Conservation (phyloP, 2,329 filamentous ascomycete species). For the Ascochyta clinopodiicola region DNA sequence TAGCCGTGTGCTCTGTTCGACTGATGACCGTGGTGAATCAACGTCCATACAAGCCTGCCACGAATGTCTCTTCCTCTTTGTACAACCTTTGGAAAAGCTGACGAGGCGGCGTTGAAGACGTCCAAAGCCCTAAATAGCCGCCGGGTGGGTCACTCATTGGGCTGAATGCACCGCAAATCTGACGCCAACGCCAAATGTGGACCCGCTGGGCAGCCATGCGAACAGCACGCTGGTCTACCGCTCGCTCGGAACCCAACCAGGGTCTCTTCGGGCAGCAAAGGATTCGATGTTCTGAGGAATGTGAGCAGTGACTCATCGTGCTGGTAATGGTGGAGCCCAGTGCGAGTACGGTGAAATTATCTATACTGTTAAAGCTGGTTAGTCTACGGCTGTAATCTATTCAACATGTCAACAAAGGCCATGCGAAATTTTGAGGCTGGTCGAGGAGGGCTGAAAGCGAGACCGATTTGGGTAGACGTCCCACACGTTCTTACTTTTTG, state of each 20-base stretch:
- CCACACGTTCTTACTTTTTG: conserved; percentile 30
- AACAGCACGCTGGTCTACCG: conserved; percentile 23
- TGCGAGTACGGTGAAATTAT: conserved; percentile 5
- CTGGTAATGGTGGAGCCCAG: conserved; percentile 16
- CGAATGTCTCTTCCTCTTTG: conserved; percentile 5
- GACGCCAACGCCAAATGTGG: conserved; percentile 31
- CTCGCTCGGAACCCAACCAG: conserved; percentile 33
- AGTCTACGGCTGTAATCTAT: conserved; percentile 1
- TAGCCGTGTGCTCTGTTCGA: conserved; percentile 8
- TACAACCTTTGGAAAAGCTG: conserved; percentile 1
- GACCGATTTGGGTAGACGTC: conserved; percentile 15
- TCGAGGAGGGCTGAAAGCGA: not conserved
- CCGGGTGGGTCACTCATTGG: conserved; percentile 31
- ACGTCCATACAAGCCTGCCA: conserved; percentile 11
- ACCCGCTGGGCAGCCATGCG: conserved; percentile 38
- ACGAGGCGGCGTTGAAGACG: conserved; percentile 9
- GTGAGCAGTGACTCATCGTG: conserved; percentile 30
- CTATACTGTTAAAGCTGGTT: conserved; percentile 15
- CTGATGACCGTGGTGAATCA: conserved; percentile 8
- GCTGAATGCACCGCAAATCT: conserved; percentile 25
- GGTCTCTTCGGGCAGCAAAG: conserved; percentile 33
- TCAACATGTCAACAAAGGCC: not conserved
- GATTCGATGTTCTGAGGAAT: conserved; percentile 12
- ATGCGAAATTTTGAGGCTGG: not conserved
- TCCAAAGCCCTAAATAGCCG: conserved; percentile 28